Evolutionary conservation across 768 basidiomycete genomes (phyloP), one percentile per base, ranked within the genome.

Genomic region (Lactarius pseudohatsudake): DNA sequence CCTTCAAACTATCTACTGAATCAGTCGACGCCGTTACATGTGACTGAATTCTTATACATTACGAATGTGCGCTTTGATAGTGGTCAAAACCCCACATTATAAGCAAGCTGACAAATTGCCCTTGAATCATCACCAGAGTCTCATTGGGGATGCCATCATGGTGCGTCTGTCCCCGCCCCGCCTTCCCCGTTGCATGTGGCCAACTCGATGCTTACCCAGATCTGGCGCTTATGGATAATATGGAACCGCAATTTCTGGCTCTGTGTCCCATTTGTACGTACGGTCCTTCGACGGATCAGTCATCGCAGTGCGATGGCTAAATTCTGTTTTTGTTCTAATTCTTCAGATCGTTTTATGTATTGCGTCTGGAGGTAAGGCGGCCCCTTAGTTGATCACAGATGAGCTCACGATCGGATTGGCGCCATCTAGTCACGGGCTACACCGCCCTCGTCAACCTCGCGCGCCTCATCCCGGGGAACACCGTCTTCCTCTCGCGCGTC

Each of bases 141-240:
- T 68, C 10, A 61, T 68, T 28, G 67, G 67, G 2, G 67, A 68
- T 45, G 64, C 54, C 4, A 66, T 68, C 30, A 55, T 68, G 4
- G 67, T 68, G 36, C 20, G 60, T 57, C 28, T 3, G 36, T 20
- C 18, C 15, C 7, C 13, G 4, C 34, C 22, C 22, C 38, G 34
- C 10, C 36, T 38, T 13, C 9, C 28, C 3, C 3, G 22, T 22
- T 9, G 5, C 36, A 22, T 16, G 22, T 65, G 13, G 22, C 43
- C 15, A 34, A 36, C 26, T 57, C 56, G 30, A 8, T 15, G 13
- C 43, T 6, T 38, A 15, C 22, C 11, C 28, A 68, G 67, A 68
- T 68, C 20, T 68, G 67, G 67, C 67, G 67, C 43, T 45, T 68
- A 11, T 68, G 64, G 65, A n/a, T 68, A 54, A 57, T 68, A 15